Base-by-base conservation (phyloP, 2,329 filamentous ascomycete genomes). In the Zasmidium cellare region DNA sequence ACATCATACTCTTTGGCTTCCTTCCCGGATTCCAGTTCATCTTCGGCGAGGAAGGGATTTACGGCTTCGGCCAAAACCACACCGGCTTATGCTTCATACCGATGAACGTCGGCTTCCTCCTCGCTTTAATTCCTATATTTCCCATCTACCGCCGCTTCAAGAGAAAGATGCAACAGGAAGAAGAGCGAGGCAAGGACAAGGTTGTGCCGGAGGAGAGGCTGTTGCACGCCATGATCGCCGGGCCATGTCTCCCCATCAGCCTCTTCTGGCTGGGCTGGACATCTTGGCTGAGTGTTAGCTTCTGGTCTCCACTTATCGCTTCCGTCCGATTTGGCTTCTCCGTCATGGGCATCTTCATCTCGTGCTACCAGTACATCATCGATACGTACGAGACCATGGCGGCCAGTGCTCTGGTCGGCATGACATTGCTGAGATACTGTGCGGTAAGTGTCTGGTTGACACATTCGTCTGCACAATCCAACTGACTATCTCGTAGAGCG, bases 321-420 rank as follows among this genome's bases (percentile, higher is more conserved):
- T 79, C 75, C 12, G 74, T 79, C 1, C 59, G 82, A 0, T 82
- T 84, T 61, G 82, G 82, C 3, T 78, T 77, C 59, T 79, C 79
- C 1, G 74, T 79, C 22, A 75, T 79, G 11, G 75, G 74, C 44
- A 73, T 82, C 14, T 83, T 82, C 67, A 78, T 82, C 60, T 76
- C 74, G 53, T 76, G 72, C 38, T 83, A 83, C 54, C 78, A 82
- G 73, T 86, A 85, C 65, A 79, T 86, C 46, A 84, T 85, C 53
- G 82, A 85, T 62, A 75, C 75, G 12, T 86, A 85, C 61, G 79
- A 80, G 45, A 74, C 75, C 9, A 82, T 81, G 60, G 76, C 82
- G 0, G 82, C 80, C 1, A 76, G 72, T 2, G 80, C 79, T 0
- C 68, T 82, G 19, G 76, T 76, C 0, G 72, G 68, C 11, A 68